phyloP scores from a whole-genome alignment of 176 grass and related monocot genomes.

The Triticum monococcum region DNA sequence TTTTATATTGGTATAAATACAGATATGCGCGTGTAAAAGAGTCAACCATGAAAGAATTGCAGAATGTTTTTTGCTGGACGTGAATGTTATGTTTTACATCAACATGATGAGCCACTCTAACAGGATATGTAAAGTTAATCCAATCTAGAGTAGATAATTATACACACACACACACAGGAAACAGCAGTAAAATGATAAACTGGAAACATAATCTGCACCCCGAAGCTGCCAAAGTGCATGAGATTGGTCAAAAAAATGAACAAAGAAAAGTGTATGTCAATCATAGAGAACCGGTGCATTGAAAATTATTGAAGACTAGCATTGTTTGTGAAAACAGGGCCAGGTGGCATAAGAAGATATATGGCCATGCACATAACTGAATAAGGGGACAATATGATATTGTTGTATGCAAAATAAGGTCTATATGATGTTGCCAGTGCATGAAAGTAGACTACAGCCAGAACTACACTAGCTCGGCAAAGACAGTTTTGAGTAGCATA shows the following conservation, averaged over 20 bases:
- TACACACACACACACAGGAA: not conserved
- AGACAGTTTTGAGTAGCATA: not conserved
- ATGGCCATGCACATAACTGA: not conserved
- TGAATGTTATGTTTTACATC: not conserved
- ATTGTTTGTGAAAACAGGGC: not conserved
- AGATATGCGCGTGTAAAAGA: not conserved
- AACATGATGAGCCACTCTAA: not conserved
- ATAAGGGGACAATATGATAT: not conserved
- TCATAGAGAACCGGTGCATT: not conserved
- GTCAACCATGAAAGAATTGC: not conserved
- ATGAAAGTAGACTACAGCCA: not conserved
- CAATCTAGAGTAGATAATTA: not conserved
- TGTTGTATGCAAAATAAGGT: not conserved
- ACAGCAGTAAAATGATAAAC: not conserved
- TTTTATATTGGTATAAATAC: too few species aligned
- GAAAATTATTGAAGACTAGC: not conserved
- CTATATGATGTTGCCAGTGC: not conserved
- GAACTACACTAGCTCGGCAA: not conserved
- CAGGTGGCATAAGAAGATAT: not conserved
- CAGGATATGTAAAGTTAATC: not conserved
- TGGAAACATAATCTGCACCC: not conserved
- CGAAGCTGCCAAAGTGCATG: not conserved
- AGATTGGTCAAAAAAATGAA: not conserved
- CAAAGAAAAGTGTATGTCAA: not conserved
- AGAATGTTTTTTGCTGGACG: not conserved